These are phyloP conservation scores for Globisporangium rhizosaccharum DNA, from an alignment of 352 stramenopile species.

Conservation along the genomic window DNA sequence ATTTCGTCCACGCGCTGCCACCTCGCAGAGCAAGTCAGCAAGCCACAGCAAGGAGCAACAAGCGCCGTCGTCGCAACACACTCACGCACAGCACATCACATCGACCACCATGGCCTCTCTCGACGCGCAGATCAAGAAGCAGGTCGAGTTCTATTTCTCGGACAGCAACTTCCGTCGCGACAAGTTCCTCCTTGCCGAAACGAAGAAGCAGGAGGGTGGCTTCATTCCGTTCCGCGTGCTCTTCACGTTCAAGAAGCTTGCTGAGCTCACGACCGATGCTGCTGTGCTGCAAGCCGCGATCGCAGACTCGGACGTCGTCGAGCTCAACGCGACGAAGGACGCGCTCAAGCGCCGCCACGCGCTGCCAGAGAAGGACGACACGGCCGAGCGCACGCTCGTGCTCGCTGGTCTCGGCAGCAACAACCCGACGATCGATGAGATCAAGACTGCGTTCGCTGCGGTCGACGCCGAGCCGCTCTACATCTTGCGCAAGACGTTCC, in stretches of 20 bases:
- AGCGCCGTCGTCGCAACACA: not conserved
- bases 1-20: no score
- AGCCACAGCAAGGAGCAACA: no score
- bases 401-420: constrained; percentile 55
- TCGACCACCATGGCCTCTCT: constrained; percentile 45
- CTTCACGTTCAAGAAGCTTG: constrained; percentile 91
- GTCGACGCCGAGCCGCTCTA: constrained; percentile 62
- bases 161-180: constrained; percentile 91
- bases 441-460: constrained; percentile 55
- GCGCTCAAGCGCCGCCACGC: constrained; percentile 70
- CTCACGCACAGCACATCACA: not conserved
- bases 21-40: no score
- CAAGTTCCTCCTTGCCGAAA: constrained; percentile 84
- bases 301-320: constrained; percentile 64
- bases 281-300: constrained; percentile 65
- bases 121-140: constrained; percentile 78
- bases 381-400: constrained; percentile 57
- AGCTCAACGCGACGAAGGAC: constrained; percentile 76
- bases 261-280: constrained; percentile 73
- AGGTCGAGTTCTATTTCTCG: constrained; percentile 93
- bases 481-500: constrained; percentile 68
- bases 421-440: constrained; percentile 72
- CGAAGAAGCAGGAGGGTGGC: constrained; percentile 75
- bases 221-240: constrained; percentile 85
- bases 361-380: constrained; percentile 62